Evolutionary conservation across 345 rosid genomes (phyloP).

Genomic region (Turritis glabra): DNA sequence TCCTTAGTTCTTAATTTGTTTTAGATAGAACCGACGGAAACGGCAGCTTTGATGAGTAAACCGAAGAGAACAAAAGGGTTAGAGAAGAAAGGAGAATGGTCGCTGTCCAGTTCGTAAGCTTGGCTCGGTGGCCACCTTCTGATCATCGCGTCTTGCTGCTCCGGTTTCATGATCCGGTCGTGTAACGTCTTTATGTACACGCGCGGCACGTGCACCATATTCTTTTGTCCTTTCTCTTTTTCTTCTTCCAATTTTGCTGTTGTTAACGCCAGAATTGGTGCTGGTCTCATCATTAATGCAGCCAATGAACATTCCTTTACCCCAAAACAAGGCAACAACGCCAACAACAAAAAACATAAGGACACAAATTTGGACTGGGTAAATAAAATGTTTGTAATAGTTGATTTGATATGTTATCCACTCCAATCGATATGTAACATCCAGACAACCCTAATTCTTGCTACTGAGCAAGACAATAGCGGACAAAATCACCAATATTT

Average conservation of each 20-base stretch:
- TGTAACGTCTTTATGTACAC: slow-evolving; percentile 68
- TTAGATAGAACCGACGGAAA: slow-evolving; percentile 37
- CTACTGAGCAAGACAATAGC: too few species aligned
- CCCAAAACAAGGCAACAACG: neutral
- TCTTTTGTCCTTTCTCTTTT: slow-evolving; percentile 1
- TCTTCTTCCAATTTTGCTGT: slow-evolving; percentile 47
- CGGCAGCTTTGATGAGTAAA: slow-evolving; percentile 62
- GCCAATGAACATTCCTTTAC: slow-evolving; percentile 74
- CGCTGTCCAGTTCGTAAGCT: slow-evolving; percentile 59
- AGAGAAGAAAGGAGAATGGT: slow-evolving; percentile 90
- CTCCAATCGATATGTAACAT: neutral
- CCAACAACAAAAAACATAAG: neutral
- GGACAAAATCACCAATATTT: neutral
- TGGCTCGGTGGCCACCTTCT: slow-evolving; percentile 67
- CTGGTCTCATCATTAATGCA: slow-evolving; percentile 71
- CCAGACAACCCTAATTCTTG: too few species aligned
- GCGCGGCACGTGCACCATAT: slow-evolving; percentile 41
- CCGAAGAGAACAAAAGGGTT: slow-evolving; percentile 67
- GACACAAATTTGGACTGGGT: neutral
- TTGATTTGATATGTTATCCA: neutral
- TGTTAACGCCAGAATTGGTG: slow-evolving; percentile 58
- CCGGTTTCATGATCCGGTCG: slow-evolving; percentile 62
- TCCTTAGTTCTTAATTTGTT: neutral
- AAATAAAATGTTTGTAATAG: neutral
- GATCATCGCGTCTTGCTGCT: slow-evolving; percentile 83